A percentile compares a stretch with the other conserved stretches of the same genome.
phyloP scores from a whole-genome alignment of 2,329 filamentous ascomycete genomes.

The Stagonosporopsis chrysanthemi region DNA sequence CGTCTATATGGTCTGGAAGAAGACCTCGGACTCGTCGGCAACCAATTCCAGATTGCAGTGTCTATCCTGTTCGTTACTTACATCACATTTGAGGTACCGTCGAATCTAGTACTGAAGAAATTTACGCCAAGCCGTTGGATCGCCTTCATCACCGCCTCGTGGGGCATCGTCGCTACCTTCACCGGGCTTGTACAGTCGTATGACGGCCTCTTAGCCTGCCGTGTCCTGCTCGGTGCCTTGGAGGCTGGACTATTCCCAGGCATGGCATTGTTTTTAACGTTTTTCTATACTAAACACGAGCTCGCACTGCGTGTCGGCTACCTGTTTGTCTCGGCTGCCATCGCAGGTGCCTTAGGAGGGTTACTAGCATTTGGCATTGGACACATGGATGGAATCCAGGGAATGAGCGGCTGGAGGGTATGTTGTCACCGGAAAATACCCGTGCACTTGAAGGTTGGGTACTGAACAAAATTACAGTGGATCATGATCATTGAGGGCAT shows the following conservation, averaged over 20 bases:
- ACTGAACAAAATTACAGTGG: conserved; percentile 55
- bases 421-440: neutral
- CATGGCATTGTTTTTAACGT: conserved; percentile 72
- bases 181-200: conserved; percentile 69
- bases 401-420: conserved; percentile 67
- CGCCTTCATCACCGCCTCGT: conserved; percentile 65
- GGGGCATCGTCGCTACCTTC: conserved; percentile 68
- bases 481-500: conserved; percentile 71
- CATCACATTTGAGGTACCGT: conserved; percentile 55
- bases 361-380: conserved; percentile 78
- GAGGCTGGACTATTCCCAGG: too few species aligned
- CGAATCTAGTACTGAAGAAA: conserved; percentile 56
- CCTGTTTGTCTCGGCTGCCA: conserved; percentile 73
- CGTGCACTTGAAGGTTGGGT: neutral
- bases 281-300: conserved; percentile 78
- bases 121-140: conserved; percentile 57
- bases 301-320: conserved; percentile 76
- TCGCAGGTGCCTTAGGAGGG: conserved; percentile 75
- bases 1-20: conserved; percentile 67
- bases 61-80: conserved; percentile 56
- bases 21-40: conserved; percentile 65
- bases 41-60: conserved; percentile 69
- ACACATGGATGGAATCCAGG: conserved; percentile 71
- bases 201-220: too few species aligned
- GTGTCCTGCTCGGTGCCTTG: too few species aligned